Evolutionary conservation across 1,139 yeast genomes (phyloP).

Genomic region (Lodderomyces margitis): DNA sequence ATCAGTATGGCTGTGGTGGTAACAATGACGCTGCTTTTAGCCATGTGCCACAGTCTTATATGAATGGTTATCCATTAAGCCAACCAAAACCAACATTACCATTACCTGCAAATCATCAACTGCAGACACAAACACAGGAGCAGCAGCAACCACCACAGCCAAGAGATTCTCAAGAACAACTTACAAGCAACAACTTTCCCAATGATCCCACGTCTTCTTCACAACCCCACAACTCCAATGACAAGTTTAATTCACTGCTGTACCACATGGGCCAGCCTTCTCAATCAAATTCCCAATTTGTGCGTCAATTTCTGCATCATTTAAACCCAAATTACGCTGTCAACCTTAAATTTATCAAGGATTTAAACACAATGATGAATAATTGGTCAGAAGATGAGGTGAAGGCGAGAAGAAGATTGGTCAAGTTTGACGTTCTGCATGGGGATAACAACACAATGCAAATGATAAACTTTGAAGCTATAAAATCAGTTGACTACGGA

Average conservation of each 20-base stretch:
- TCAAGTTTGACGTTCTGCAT: conserved; percentile 28
- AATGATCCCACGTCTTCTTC: no score
- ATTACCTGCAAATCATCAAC: not conserved
- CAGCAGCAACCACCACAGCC: not conserved
- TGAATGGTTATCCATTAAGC: not conserved
- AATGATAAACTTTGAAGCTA: conserved; percentile 27
- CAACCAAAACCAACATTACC: conserved; percentile 1
- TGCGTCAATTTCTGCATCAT: conserved; percentile 13
- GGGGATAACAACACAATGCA: conserved; percentile 19
- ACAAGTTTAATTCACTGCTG: conserved; percentile 7
- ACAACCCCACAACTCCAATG: not conserved
- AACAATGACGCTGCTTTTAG: conserved; percentile 1
- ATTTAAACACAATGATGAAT: conserved; percentile 23
- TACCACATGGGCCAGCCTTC: conserved; percentile 8
- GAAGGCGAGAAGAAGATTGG: conserved; percentile 32
- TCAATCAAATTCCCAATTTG: conserved; percentile 11
- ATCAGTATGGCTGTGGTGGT: not conserved
- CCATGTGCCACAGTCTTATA: not conserved
- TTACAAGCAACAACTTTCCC: no score
- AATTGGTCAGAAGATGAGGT: conserved; percentile 36
- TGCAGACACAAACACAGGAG: not conserved
- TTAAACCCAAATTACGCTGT: conserved; percentile 11
- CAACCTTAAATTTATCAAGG: conserved; percentile 12
- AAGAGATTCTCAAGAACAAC: no score
- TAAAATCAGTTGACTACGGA: conserved; percentile 18